phyloP scores from a whole-genome alignment of 768 basidiomycete genomes.

The Kwoniella dejecticola region DNA sequence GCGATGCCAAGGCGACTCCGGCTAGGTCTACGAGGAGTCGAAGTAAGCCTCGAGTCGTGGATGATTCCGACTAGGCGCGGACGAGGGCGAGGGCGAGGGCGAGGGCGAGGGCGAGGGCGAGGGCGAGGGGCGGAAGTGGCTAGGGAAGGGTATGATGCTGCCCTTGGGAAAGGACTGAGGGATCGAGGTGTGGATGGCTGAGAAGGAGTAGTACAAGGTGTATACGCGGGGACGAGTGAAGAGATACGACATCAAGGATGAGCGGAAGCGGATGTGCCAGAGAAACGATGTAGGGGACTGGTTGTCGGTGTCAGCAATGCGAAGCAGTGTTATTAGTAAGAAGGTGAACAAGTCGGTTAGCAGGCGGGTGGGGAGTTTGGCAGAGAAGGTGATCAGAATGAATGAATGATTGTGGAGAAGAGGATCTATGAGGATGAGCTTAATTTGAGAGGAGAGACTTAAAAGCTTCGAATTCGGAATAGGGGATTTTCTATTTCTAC shows the following conservation, averaged over 20 bases:
- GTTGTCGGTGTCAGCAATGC: neutral
- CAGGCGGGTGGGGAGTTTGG: neutral
- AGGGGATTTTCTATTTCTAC: neutral
- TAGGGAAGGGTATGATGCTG: neutral
- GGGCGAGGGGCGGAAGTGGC: neutral
- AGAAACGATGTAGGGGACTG: neutral
- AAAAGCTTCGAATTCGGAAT: too few relatives aligned
- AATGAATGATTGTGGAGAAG: too few relatives aligned
- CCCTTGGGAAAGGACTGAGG: neutral
- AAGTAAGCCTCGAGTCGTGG: conserved; percentile 43
- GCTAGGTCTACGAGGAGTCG: conserved; percentile 48
- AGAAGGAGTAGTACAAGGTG: neutral
- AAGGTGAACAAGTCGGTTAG: too few relatives aligned
- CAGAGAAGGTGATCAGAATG: neutral
- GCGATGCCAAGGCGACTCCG: conserved; percentile 26
- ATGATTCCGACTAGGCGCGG: conserved; percentile 43
- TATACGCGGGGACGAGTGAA: neutral
- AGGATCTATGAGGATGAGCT: too few relatives aligned
- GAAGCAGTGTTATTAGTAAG: too few relatives aligned
- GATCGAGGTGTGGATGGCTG: neutral
- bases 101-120: neutral
- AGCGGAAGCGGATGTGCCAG: neutral
- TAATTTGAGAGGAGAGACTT: too few relatives aligned
- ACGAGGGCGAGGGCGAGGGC: neutral
- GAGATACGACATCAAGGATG: too few relatives aligned